These are phyloP conservation scores for Macrocybe sp. DNA, from an alignment of 1,284 basidiomycete genomes.

Conservation along the genomic window DNA sequence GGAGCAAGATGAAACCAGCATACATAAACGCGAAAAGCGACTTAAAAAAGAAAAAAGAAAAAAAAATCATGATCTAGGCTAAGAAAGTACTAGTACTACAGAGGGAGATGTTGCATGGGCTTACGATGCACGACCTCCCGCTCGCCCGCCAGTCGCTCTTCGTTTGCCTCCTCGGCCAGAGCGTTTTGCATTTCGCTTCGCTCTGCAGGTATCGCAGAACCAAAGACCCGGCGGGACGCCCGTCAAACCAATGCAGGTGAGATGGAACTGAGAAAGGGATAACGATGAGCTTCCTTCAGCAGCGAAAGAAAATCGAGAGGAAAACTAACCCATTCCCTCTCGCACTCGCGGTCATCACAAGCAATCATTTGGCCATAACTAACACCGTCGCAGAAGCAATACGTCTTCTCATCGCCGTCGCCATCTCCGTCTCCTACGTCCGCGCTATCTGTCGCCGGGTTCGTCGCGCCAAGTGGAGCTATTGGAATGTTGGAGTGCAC, in stretches of 20 bases:
- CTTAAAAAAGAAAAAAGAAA: background rate
- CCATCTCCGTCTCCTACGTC: conserved; percentile 42
- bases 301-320: conserved; percentile 8
- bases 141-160: conserved; percentile 30
- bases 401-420: conserved; percentile 70
- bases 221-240: conserved; percentile 74
- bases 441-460: conserved; percentile 12
- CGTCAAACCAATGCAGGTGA: conserved; percentile 72
- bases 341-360: conserved; percentile 88
- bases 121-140: conserved; percentile 18
- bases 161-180: conserved; percentile 46
- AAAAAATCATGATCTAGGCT: background rate
- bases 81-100: background rate
- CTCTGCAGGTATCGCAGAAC: conserved; percentile 72
- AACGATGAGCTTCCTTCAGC: conserved; percentile 6
- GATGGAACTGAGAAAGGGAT: conserved; percentile 66
- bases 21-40: background rate
- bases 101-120: background rate
- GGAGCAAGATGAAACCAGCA: too few relatives aligned
- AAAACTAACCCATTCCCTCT: conserved; percentile 87
- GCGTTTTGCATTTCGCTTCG: conserved; percentile 45
- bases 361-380: conserved; percentile 98
- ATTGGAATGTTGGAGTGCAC: conserved; percentile 18
- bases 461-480: conserved; percentile 12
- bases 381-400: conserved; percentile 85